phyloP scores from a whole-genome alignment of 176 grass and related monocot genomes.

The Luzula sylvatica region DNA sequence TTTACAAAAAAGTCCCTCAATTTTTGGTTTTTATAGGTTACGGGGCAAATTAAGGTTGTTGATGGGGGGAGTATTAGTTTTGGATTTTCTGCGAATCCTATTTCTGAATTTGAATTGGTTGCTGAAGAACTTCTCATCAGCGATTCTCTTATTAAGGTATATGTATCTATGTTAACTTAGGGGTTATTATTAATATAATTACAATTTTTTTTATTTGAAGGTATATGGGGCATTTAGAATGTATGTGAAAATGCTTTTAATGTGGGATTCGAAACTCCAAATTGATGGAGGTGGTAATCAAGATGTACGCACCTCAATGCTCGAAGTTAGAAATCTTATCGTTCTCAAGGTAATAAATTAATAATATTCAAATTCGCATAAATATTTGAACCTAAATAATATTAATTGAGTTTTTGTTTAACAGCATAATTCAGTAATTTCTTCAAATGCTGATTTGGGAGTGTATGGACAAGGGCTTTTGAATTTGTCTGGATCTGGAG shows the following conservation, averaged over 20 bases:
- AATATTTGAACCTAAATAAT: neutral
- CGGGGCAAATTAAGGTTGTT: slow-evolving; percentile 89
- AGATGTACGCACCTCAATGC: slow-evolving; percentile 78
- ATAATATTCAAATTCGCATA: slow-evolving; percentile 8
- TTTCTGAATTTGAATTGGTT: slow-evolving; percentile 98
- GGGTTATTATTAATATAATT: slow-evolving; percentile 10
- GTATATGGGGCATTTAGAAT: slow-evolving; percentile 98
- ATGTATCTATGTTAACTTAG: neutral
- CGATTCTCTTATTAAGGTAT: slow-evolving; percentile 95
- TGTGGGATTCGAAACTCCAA: slow-evolving; percentile 96
- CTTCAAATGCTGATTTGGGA: slow-evolving; percentile 89
- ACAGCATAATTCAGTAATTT: slow-evolving; percentile 94
- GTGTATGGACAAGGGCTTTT: slow-evolving; percentile 98
- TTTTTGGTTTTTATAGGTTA: slow-evolving; percentile 54
- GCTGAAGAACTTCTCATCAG: slow-evolving; percentile 99
- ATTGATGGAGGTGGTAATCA: slow-evolving; percentile 85
- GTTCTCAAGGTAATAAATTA: slow-evolving; percentile 72
- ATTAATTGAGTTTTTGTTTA: slow-evolving; percentile 24
- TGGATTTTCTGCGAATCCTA: slow-evolving; percentile 87
- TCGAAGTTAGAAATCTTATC: slow-evolving; percentile 91
- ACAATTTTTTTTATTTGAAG: slow-evolving; percentile 34
- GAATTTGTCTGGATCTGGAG: slow-evolving; percentile 79
- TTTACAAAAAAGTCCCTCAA: neutral
- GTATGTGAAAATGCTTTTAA: slow-evolving; percentile 96
- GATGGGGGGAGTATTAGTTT: slow-evolving; percentile 90